phyloP scores from a whole-genome alignment of 2,329 filamentous ascomycete species.

The Talaromyces funiculosus region DNA sequence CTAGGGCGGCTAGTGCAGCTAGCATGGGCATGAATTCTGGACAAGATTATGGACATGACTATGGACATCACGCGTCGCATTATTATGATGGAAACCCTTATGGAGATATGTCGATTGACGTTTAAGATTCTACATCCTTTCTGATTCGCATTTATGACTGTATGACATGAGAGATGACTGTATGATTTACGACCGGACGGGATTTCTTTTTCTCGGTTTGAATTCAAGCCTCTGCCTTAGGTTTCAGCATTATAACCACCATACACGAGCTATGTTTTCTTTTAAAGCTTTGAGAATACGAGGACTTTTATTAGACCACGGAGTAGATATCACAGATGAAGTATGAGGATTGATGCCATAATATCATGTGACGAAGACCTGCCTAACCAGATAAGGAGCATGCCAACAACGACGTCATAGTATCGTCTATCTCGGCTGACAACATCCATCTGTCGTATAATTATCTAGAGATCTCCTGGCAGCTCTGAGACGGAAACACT shows the following conservation, averaged over 20 bases:
- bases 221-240: not conserved
- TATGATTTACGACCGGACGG: conserved; percentile 8
- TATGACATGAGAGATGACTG: conserved; percentile 6
- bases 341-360: too few species aligned
- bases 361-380: conserved; percentile 15
- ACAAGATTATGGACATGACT: conserved; percentile 6
- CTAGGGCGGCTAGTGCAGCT: conserved; percentile 7
- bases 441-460: not conserved
- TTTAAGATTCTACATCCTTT: not conserved
- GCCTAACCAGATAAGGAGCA: conserved; percentile 15
- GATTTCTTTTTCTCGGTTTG: not conserved
- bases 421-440: not conserved
- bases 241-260: not conserved
- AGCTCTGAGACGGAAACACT: not conserved
- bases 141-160: not conserved
- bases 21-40: conserved; percentile 7
- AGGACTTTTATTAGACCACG: too few species aligned
- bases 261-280: not conserved
- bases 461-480: not conserved
- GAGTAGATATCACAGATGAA: too few species aligned
- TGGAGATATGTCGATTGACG: conserved; percentile 5
- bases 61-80: conserved; percentile 3
- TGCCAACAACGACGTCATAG: conserved; percentile 6
- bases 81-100: conserved; percentile 13
- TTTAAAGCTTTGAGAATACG: too few species aligned